phyloP scores from a whole-genome alignment of 192 early-diverging fungal species.

The Umbelopsis sp. region DNA sequence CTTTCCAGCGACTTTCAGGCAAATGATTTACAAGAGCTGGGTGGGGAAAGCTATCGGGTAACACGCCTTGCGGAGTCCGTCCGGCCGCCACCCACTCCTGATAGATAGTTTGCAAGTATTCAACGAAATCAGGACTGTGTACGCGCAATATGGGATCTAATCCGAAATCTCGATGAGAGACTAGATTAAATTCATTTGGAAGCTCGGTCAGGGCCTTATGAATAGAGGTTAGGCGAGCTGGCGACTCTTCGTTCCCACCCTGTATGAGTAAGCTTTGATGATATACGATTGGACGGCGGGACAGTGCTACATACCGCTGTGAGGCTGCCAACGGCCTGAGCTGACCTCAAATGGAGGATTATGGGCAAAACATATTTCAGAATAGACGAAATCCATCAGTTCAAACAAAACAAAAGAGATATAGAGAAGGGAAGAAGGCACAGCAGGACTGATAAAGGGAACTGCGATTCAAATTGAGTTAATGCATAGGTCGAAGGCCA shows the following conservation, averaged over 20 bases:
- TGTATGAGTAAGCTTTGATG: background rate
- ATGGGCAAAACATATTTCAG: conserved; percentile 19
- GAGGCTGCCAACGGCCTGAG: conserved; percentile 16
- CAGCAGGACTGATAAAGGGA: background rate
- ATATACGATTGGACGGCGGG: background rate
- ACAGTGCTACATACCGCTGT: background rate
- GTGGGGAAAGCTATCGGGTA: conserved; percentile 28
- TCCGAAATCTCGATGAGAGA: conserved; percentile 51
- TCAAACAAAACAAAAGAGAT: background rate
- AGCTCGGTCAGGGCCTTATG: conserved; percentile 6
- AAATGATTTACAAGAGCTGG: conserved; percentile 11
- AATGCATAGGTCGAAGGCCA: too few species aligned
- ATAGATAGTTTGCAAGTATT: conserved; percentile 62
- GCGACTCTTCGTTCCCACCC: conserved; percentile 12
- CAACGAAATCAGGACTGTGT: conserved; percentile 60
- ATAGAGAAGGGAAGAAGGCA: background rate
- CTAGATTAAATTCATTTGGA: conserved; percentile 37
- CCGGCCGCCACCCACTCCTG: conserved; percentile 48
- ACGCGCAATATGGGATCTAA: conserved; percentile 56
- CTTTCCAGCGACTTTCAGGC: background rate
- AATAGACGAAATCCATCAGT: conserved; percentile 25
- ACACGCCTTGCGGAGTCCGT: conserved; percentile 12
- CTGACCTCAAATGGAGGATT: conserved; percentile 19
- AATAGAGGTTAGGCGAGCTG: conserved; percentile 15
- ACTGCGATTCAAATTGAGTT: too few species aligned